These are phyloP conservation scores for Aspergillus japonicus DNA, from an alignment of 2,329 filamentous ascomycete species.

Conservation along the genomic window DNA sequence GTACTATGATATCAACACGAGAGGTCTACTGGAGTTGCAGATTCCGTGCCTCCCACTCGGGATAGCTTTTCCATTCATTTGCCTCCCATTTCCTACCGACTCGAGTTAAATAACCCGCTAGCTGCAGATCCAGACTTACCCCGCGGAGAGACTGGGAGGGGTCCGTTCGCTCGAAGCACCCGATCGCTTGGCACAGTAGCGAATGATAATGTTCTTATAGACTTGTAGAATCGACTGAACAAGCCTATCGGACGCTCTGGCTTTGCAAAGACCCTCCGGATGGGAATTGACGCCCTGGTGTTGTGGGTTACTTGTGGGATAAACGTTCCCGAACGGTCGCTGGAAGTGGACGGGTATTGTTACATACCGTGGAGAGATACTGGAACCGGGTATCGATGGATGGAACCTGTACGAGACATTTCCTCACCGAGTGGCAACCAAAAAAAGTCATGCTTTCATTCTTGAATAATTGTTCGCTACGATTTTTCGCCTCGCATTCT, in stretches of 20 bases:
- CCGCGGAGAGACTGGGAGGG: constrained; percentile 9
- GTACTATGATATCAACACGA: too few species aligned
- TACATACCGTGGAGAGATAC: constrained; percentile 14
- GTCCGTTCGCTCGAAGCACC: neutral
- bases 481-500: neutral
- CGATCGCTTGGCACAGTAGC: neutral
- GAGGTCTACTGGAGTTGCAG: neutral
- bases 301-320: constrained; percentile 6
- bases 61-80: constrained; percentile 1
- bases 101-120: constrained; percentile 15
- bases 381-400: neutral
- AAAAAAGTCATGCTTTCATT: constrained; percentile 9
- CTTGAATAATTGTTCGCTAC: constrained; percentile 5
- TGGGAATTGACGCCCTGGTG: neutral
- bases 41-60: neutral
- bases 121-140: constrained; percentile 16
- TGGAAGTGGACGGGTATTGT: constrained; percentile 12
- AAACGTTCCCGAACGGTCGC: constrained; percentile 2
- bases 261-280: too few species aligned
- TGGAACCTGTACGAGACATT: constrained; percentile 8
- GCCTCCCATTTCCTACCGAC: constrained; percentile 7
- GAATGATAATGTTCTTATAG: neutral
- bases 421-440: constrained; percentile 5
- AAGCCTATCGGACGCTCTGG: too few species aligned
- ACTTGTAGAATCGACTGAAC: neutral